Evolutionary conservation across 2,329 filamentous ascomycete species (phyloP), one percentile per base, ranked within the genome.

Genomic region (Akanthomyces lecanii): DNA sequence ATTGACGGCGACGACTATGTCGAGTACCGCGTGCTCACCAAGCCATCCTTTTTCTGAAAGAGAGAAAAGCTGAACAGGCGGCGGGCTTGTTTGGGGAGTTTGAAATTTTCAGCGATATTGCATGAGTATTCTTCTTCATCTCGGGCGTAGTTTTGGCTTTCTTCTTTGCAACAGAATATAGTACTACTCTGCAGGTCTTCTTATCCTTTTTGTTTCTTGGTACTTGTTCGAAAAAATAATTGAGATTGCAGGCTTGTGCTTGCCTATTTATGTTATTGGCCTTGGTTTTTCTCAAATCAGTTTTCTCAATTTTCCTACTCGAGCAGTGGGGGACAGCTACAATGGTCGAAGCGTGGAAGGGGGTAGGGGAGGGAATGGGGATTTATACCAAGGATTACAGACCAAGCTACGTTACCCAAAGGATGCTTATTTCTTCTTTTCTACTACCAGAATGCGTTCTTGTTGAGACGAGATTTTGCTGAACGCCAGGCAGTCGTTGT

Each of bases 1-100:
- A 88, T 89, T 64, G 85, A 88, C 64, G 86, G 85, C 25, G 85
- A 88, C 70, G 86, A 88, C 66, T 89, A 85, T 65, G 85, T 89
- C 40, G 86, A 88, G 71, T 88, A 88, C 66, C 81, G 85, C 2
- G 84, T 89, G 1, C 78, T 89, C 30, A 87, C 83, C 1, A 88
- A 86, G 73, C 84, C 85, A 0, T 82, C 79, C 0, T 88, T 88
- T 68, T 87, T 85, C 66, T 86, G 71, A 69, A 62, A 11, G 6
- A 21, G 25, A 5, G 28, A 33, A 50, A 28, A 40, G 2, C 33
- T 7, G 3, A 10, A 10, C 12, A 48, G 5, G 4, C 18, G 10
- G 47, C 16, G 47, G 28, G 50, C 3, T 38, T 38, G 18, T 16
- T 25, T 36, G 7, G 33, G 50, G 28, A 11, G 33, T 36, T 53